Evolutionary conservation across 1,284 basidiomycete genomes (phyloP), one percentile per base, ranked within the genome.

Genomic region (Ganoderma lucidum): DNA sequence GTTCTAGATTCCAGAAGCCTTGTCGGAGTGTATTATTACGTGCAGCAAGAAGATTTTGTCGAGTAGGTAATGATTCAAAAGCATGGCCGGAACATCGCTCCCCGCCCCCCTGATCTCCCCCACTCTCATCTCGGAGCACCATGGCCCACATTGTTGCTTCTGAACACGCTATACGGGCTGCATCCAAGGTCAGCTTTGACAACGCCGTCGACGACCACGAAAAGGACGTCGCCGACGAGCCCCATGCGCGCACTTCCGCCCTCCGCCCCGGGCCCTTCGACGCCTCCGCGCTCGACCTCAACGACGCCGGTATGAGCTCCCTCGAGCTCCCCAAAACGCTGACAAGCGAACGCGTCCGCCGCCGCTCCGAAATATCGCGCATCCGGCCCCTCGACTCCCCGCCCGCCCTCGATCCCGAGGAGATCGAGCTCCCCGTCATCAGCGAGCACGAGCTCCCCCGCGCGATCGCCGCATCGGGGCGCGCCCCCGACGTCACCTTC

Each of bases 321-420:
- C 69, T 73, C 63, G 65, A 71, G 60, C 61, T 73, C 63, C 67
- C 73, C 32, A 65, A 70, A 67, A 64, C 51, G 14, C 70, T 73
- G 32, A 71, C 69, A 5, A 75, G 74, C 66, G 73, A 72, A 12
- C 71, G 74, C 32, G 73, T 77, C 1, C 73, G 74, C 42, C 75
- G 76, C 3, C 72, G 74, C 39, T 76, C 75, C 12, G 75, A 77
- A 42, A 66, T 77, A 37, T 59, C 75, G 17, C 74, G 72, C 48
- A 44, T 64, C 32, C 68, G 66, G 0, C 74, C 73, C 6, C 63
- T 69, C 37, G 69, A 66, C 58, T 69, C 70, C 6, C 70, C 68
- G 2, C 69, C 75, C 1, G 69, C 69, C 6, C 28, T 70, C 39
- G 69, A 72, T 51, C 61, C 64, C 14, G 75, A 75, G 41, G 53